These are phyloP conservation scores for Colletotrichum sp. DNA, from an alignment of 2,329 filamentous ascomycete species.

Conservation along the genomic window DNA sequence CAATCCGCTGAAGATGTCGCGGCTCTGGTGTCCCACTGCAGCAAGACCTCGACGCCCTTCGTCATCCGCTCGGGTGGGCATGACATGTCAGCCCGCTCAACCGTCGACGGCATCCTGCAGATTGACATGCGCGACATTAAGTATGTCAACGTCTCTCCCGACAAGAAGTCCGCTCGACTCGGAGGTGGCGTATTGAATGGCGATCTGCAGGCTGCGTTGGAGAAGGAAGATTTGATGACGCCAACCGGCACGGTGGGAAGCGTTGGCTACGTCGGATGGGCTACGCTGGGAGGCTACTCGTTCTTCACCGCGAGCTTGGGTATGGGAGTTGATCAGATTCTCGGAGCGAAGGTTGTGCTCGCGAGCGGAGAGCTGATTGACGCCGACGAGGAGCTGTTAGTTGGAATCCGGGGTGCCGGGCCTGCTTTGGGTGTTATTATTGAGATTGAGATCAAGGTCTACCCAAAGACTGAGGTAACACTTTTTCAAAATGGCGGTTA, in stretches of 20 bases:
- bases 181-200: constrained; percentile 11
- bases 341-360: constrained; percentile 41
- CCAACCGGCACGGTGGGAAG: neutral
- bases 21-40: neutral
- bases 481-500: neutral
- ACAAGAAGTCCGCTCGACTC: constrained; percentile 1
- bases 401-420: constrained; percentile 42
- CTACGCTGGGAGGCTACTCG: constrained; percentile 37
- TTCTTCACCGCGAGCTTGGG: constrained; percentile 32
- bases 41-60: neutral
- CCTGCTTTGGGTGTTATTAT: constrained; percentile 42
- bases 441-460: constrained; percentile 43
- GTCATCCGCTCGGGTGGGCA: constrained; percentile 17
- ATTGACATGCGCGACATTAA: constrained; percentile 21
- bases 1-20: neutral
- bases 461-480: constrained; percentile 35
- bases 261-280: constrained; percentile 38
- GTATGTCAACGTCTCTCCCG: neutral
- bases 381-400: constrained; percentile 38
- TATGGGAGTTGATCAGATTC: constrained; percentile 39
- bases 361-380: constrained; percentile 38
- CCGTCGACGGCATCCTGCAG: constrained; percentile 3
- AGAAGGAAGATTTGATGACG: constrained; percentile 3
- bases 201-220: neutral
- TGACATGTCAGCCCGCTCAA: constrained; percentile 4